These are phyloP conservation scores for Saturnispora halmiae DNA, from an alignment of 805 yeast species.

Conservation along the genomic window DNA sequence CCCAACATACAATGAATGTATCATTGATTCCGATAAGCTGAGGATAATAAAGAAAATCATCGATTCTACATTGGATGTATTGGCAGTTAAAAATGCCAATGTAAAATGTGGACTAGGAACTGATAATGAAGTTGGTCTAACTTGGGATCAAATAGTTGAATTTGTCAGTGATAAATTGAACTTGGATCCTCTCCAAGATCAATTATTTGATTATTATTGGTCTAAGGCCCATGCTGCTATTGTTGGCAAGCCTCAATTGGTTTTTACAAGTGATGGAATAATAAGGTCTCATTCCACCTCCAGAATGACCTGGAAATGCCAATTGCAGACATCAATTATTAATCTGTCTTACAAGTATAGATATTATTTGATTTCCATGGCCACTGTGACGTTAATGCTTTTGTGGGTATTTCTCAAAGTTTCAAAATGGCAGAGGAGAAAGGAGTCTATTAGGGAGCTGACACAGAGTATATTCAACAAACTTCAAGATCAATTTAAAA, in stretches of 20 bases:
- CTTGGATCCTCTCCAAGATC: slow-evolving; percentile 13
- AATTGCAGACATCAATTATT: slow-evolving; percentile 19
- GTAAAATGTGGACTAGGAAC: slow-evolving; percentile 29
- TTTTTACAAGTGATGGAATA: slow-evolving; percentile 10
- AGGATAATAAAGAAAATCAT: slow-evolving; percentile 60
- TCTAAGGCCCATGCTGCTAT: slow-evolving; percentile 17
- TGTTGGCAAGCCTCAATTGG: slow-evolving; percentile 16
- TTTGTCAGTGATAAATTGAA: slow-evolving; percentile 44
- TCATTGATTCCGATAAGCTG: slow-evolving; percentile 68
- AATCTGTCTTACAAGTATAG: slow-evolving; percentile 19
- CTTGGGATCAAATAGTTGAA: slow-evolving; percentile 57
- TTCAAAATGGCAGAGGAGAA: slow-evolving; percentile 30
- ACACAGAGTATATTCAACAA: slow-evolving; percentile 40
- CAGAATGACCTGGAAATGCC: slow-evolving; percentile 24
- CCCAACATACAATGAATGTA: slow-evolving; percentile 58
- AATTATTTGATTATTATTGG: slow-evolving; percentile 22
- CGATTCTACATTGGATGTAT: slow-evolving; percentile 51
- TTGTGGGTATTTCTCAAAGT: slow-evolving; percentile 28
- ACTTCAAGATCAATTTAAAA: slow-evolving; percentile 38
- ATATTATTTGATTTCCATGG: slow-evolving; percentile 16
- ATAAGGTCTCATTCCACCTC: slow-evolving; percentile 25
- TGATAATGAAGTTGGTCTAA: slow-evolving; percentile 30
- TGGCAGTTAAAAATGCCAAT: slow-evolving; percentile 66
- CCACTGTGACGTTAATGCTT: slow-evolving; percentile 2
- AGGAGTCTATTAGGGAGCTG: slow-evolving; percentile 36